A percentile compares a stretch with the other conserved stretches of the same genome.
phyloP scores from a whole-genome alignment of 805 yeast species.

The Metschnikowia drakensbergensis region DNA sequence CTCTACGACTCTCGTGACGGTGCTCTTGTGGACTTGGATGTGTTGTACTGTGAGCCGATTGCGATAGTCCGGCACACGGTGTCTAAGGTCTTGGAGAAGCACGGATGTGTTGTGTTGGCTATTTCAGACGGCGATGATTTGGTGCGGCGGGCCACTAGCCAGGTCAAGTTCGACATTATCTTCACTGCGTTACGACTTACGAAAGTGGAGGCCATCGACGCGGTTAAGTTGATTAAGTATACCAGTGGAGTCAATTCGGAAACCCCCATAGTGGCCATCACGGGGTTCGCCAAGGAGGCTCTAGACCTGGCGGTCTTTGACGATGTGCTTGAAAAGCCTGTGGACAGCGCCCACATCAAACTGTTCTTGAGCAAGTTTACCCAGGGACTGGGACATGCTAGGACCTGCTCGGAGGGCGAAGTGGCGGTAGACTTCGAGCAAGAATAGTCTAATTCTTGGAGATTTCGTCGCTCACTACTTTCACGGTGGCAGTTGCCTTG shows the following conservation, averaged over 20 bases:
- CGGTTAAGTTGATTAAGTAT: constrained; percentile 67
- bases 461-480: background rate
- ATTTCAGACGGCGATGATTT: constrained; percentile 80
- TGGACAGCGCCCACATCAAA: constrained; percentile 19
- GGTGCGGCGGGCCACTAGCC: constrained; percentile 75
- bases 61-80: constrained; percentile 74
- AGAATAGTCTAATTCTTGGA: constrained; percentile 6
- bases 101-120: constrained; percentile 78
- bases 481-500: background rate
- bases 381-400: background rate
- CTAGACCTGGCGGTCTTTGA: constrained; percentile 51
- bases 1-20: background rate
- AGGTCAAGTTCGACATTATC: constrained; percentile 78
- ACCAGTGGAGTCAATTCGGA: constrained; percentile 74
- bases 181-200: constrained; percentile 69
- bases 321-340: constrained; percentile 72
- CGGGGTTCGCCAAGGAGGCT: constrained; percentile 71
- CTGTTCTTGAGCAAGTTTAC: constrained; percentile 11
- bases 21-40: constrained; percentile 46
- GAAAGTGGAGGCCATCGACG: constrained; percentile 67
- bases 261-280: constrained; percentile 74
- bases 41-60: constrained; percentile 81
- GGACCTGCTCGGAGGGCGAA: background rate
- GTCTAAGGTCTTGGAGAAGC: constrained; percentile 55
- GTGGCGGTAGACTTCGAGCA: constrained; percentile 18